These are phyloP conservation scores for Globisporangium barbulae DNA, from an alignment of 352 stramenopile genomes.

Conservation along the genomic window DNA sequence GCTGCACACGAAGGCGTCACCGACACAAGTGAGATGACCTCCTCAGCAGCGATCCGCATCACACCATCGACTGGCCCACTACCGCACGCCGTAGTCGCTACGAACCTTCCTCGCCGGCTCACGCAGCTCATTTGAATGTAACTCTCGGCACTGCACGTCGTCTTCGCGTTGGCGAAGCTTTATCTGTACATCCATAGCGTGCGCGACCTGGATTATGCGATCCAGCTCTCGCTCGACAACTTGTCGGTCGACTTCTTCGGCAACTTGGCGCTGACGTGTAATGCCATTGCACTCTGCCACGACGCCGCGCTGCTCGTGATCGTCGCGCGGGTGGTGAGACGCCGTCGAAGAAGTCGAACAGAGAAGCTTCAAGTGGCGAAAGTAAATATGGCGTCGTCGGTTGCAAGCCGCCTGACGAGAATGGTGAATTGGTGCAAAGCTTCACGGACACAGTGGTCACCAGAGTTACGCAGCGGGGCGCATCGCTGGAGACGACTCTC, in stretches of 20 bases:
- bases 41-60: not conserved
- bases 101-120: too few species aligned
- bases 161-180: not conserved
- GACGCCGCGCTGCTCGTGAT: not conserved
- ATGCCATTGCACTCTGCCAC: not conserved
- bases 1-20: too few species aligned
- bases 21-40: not conserved
- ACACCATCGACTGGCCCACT: not conserved
- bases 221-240: not conserved
- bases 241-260: not conserved
- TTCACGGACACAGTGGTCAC: not conserved
- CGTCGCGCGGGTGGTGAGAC: not conserved
- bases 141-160: not conserved
- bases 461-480: not conserved
- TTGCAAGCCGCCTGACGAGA: not conserved
- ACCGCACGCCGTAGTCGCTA: not conserved
- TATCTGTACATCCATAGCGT: not conserved
- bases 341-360: not conserved
- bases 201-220: not conserved
- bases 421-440: not conserved
- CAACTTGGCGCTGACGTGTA: not conserved
- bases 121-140: not conserved
- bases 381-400: not conserved
- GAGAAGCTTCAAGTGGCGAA: not conserved
- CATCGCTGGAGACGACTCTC: not conserved